Conservation (phyloP, 2,329 filamentous ascomycete genomes). For the Aspergillus bombycis region DNA sequence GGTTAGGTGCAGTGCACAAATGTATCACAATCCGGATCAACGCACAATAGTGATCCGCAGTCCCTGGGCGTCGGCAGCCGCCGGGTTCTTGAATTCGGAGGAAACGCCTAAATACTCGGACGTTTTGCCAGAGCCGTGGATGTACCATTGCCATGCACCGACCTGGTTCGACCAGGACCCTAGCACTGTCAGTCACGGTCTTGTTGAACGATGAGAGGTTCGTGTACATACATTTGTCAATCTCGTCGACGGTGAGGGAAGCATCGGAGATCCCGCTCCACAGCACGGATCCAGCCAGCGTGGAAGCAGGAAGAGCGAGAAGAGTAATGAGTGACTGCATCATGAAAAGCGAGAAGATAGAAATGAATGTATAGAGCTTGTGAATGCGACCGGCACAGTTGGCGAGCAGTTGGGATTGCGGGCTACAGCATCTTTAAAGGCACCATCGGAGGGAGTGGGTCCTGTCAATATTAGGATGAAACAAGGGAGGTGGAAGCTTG, state of each 20-base stretch:
- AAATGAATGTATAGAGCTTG: neutral
- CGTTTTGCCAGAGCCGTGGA: constrained; percentile 62
- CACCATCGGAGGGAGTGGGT: neutral
- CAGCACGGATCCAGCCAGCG: constrained; percentile 28
- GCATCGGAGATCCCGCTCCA: constrained; percentile 34
- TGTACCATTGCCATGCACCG: constrained; percentile 75
- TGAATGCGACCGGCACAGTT: neutral
- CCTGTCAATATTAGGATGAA: neutral
- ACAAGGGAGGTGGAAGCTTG: neutral
- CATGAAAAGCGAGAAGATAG: neutral
- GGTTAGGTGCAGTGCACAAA: neutral
- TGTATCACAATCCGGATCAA: constrained; percentile 33
- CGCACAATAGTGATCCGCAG: constrained; percentile 67
- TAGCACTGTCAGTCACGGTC: constrained; percentile 14
- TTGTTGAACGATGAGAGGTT: neutral
- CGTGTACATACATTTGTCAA: constrained; percentile 34
- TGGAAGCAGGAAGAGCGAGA: constrained; percentile 4
- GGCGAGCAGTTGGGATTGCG: neutral
- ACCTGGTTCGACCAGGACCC: constrained; percentile 70
- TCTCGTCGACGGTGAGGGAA: constrained; percentile 24
- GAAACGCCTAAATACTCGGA: constrained; percentile 64
- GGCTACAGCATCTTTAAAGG: neutral
- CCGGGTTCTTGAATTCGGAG: constrained; percentile 65
- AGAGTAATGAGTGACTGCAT: constrained; percentile 4
- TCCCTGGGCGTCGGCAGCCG: constrained; percentile 66